Evolutionary conservation across 495 filamentous ascomycete species (phyloP), one percentile per base, ranked within the genome.

Genomic region (Tuber brumale): DNA sequence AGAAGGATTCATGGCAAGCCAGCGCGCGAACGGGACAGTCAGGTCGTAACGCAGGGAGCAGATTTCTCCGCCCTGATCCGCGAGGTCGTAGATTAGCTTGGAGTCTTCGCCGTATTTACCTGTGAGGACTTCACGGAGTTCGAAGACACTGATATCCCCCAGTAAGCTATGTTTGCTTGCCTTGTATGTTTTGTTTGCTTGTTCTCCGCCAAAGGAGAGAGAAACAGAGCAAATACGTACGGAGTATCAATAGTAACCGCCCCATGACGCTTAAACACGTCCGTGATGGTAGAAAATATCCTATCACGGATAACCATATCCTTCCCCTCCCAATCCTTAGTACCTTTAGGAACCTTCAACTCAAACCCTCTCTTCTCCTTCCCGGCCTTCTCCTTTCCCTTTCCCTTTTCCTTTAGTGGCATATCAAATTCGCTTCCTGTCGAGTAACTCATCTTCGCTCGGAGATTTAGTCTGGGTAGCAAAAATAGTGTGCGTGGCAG

Each of bases 51-150:
- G 90, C 76, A 97, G 86, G 16, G 92, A 92, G 86, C 90, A 92
- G 81, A 94, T 86, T 85, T 95, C 92, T 70, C 93, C 93, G 77
- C 92, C 93, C 84, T 95, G 93, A 81, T 96, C 92, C 71, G 90
- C 89, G 71, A 95, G 89, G 83, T 95, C 92, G 85, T 95, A 95
- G 84, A 95, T 93, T 82, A 96, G 91, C 85, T 94, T 95, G 80
- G 88, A 91, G 86, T 96, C 94, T 87, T 96, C 93, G 81, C 94
- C 94, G 85, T 96, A 96, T 86, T 96, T 96, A 57, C 93, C 94
- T 21, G 92, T 86, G 37, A 97, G 88, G 77, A 95, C 93, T 42
- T 88, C 86, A 75, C 84, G 86, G 61, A 88, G 82, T 74, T 88
- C 87, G 74, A 88, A 88, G 70, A 88, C 85, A 23, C 81, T 82